Evolutionary conservation across 495 filamentous ascomycete species (phyloP), one percentile per base, ranked within the genome.

Genomic region (Hypoxylon rickii): DNA sequence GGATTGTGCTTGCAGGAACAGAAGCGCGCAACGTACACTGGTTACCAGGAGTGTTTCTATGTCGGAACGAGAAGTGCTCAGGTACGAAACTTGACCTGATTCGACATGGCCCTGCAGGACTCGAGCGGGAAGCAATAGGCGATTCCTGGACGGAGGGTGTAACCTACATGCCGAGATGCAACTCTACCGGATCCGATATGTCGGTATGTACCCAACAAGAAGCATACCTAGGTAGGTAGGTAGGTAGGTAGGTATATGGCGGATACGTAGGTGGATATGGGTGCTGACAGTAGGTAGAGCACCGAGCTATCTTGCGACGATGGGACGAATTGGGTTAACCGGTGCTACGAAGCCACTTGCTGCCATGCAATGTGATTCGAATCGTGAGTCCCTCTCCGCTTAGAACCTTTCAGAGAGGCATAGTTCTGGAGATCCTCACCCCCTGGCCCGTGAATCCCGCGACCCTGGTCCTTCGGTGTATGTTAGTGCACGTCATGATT

Each of bases 71-170:
- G 50, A 54, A 24, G 44, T 58, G 49, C 19, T 41, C 43, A 22
- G 49, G 44, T 16, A 58, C 44, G 48, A 18, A 44, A 41, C 31
- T 37, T 19, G 34, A 50, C 31, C 22, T 53, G 49, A 63, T 58
- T 63, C 49, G 59, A 53, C 17, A 22, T 36, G 17, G 29, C 31
- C 17, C 46, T 53, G 53, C 53, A 58, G 22, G 44, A 40, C 53
- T 58, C 51, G 49, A 58, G 58, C 38, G 33, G 53, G 59, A 63
- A 63, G 53, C 37, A 53, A 42, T 58, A 58, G 53, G 59, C 48
- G 59, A 54, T 54, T n/a, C 33, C 48, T 49, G 39, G 22, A 42
- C 39, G 49, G 47, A 19, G 11, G 37, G 19, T 58, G 39, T 50
- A 58, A 53, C 59, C 31, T 44, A 36, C 48, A 63, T 63, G 44